Evolutionary conservation across 352 stramenopile genomes (phyloP).

Genomic region (Pythium myriotylum): DNA sequence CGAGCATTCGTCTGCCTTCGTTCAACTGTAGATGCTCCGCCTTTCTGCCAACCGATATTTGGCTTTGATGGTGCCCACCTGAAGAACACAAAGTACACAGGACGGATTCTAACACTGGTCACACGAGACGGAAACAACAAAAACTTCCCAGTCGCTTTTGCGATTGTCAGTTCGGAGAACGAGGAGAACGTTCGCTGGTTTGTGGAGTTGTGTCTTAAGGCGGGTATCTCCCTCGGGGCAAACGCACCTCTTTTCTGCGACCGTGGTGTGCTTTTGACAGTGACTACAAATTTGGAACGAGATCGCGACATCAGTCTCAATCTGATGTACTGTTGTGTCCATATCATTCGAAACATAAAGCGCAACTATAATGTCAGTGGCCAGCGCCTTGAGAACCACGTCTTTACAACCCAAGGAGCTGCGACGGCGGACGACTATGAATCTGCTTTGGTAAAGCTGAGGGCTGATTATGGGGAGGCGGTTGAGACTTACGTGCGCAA

Average conservation of each 20-base stretch:
- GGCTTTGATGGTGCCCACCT: constrained; percentile 16
- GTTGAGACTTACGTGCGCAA: background rate
- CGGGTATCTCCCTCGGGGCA: background rate
- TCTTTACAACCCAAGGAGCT: background rate
- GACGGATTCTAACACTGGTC: background rate
- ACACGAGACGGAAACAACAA: constrained; percentile 6
- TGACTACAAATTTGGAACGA: background rate
- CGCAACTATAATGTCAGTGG: background rate
- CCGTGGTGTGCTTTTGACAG: background rate
- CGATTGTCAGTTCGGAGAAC: constrained; percentile 1
- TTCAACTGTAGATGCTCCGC: too few relatives aligned
- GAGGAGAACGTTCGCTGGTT: constrained; percentile 7
- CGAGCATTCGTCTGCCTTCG: too few relatives aligned
- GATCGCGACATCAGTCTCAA: background rate
- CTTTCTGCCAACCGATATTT: constrained; percentile 1
- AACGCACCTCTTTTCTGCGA: background rate
- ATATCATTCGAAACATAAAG: constrained; percentile 13
- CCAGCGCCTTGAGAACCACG: constrained; percentile 1
- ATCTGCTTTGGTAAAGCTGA: background rate
- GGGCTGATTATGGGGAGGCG: background rate
- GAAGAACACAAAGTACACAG: constrained; percentile 11
- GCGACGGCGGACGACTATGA: background rate
- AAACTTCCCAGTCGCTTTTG: constrained; percentile 9
- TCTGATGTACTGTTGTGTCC: background rate
- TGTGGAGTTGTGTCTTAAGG: background rate